Conservation (phyloP, 495 filamentous ascomycete genomes). For the Penicillium psychrofluorescens region DNA sequence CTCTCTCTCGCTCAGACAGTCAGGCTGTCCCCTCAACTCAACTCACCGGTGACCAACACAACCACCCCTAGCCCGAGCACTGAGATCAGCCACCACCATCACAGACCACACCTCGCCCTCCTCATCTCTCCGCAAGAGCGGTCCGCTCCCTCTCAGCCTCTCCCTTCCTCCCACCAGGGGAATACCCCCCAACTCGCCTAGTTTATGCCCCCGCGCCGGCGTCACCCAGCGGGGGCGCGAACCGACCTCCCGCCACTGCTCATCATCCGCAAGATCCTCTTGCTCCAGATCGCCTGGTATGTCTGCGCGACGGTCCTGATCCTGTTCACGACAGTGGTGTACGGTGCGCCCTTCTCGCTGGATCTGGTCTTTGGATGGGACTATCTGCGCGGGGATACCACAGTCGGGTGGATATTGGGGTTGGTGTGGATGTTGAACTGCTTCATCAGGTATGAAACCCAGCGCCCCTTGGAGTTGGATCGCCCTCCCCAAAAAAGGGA, state of each 20-base stretch:
- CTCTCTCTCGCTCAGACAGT: too few species aligned
- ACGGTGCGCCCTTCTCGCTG: conserved; percentile 61
- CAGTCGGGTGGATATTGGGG: conserved; percentile 84
- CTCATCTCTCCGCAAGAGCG: too few species aligned
- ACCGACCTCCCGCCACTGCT: conserved; percentile 76
- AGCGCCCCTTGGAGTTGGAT: conserved; percentile 7
- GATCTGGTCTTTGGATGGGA: conserved; percentile 76
- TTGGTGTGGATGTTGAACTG: conserved; percentile 80
- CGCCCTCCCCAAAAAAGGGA: not conserved
- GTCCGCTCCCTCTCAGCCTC: too few species aligned
- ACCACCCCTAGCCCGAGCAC: too few species aligned
- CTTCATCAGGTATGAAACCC: conserved; percentile 55
- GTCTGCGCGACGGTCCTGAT: conserved; percentile 64
- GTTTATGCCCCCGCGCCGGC: conserved; percentile 69
- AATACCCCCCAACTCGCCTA: conserved; percentile 4
- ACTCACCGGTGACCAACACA: too few species aligned
- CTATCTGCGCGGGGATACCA: conserved; percentile 79
- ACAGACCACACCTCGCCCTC: too few species aligned
- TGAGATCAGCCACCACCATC: too few species aligned
- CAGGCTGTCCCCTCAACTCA: too few species aligned
- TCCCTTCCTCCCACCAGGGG: not conserved
- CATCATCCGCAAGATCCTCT: conserved; percentile 78
- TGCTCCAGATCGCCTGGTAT: conserved; percentile 86
- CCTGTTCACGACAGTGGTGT: conserved; percentile 80
- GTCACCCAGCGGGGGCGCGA: conserved; percentile 71